Evolutionary conservation across 257 asterid species (phyloP).

Genomic region (Penstemon davidsonii): DNA sequence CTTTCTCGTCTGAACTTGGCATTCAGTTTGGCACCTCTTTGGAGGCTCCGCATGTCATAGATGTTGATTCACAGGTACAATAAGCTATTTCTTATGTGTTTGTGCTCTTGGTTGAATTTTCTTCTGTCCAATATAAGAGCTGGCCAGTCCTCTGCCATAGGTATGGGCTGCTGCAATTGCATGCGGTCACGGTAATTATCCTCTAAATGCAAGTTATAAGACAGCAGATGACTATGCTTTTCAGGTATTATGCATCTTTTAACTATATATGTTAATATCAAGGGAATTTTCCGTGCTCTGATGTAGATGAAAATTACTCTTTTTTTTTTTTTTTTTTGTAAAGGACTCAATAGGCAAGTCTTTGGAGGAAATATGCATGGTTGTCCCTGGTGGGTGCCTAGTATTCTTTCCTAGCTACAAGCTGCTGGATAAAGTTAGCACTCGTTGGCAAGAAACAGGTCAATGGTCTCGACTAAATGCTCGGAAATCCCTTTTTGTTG

Average conservation of each 20-base stretch:
- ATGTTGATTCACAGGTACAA: constrained; percentile 79
- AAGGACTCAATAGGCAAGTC: constrained; percentile 88
- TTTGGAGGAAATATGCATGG: constrained; percentile 80
- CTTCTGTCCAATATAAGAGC: constrained; percentile 25
- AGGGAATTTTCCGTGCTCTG: constrained; percentile 23
- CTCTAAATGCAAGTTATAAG: constrained; percentile 89
- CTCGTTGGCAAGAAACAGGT: constrained; percentile 91
- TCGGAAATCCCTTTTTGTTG: constrained; percentile 72
- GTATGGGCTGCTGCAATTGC: constrained; percentile 91
- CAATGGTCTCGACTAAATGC: constrained; percentile 89
- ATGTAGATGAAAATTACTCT: constrained; percentile 26
- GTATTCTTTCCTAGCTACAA: constrained; percentile 97
- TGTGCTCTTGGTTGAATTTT: constrained; percentile 23
- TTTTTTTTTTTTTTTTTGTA: constrained; percentile 19
- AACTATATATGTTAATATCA: constrained; percentile 19
- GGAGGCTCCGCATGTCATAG: constrained; percentile 97
- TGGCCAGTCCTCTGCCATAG: constrained; percentile 44
- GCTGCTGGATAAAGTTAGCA: constrained; percentile 77
- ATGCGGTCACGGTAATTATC: constrained; percentile 80
- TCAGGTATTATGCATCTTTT: constrained; percentile 57
- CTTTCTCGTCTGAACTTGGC: constrained; percentile 97
- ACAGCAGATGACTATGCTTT: constrained; percentile 79
- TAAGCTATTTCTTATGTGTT: constrained; percentile 13
- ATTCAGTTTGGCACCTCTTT: constrained; percentile 82
- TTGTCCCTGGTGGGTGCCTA: constrained; percentile 92